phyloP scores from a whole-genome alignment of 2,329 filamentous ascomycete genomes.

The Neonectria faginata region DNA sequence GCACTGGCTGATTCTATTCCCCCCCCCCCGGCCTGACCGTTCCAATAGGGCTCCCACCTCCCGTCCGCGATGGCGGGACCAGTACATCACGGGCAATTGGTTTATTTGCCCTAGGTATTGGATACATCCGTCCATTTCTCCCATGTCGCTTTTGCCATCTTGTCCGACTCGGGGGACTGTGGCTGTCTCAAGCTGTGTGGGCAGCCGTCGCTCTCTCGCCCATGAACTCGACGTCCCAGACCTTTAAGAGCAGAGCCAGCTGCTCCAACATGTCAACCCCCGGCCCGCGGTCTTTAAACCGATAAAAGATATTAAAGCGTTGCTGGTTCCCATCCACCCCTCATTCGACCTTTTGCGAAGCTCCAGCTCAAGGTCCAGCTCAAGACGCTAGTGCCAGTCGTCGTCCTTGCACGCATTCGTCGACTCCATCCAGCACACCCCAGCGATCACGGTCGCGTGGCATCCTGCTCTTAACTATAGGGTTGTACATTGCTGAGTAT shows the following conservation, averaged over 20 bases:
- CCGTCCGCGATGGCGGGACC: conserved; percentile 35
- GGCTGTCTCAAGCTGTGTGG: conserved; percentile 40
- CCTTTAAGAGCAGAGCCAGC: conserved; percentile 35
- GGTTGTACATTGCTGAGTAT: conserved; percentile 25
- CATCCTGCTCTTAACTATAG: conserved; percentile 17
- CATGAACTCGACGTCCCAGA: conserved; percentile 31
- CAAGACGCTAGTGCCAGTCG: neutral
- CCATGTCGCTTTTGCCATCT: conserved; percentile 38
- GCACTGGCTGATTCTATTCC: conserved; percentile 7
- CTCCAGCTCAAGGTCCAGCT: conserved; percentile 14
- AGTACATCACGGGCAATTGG: conserved; percentile 29
- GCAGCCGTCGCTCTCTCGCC: conserved; percentile 23
- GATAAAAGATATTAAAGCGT: conserved; percentile 25
- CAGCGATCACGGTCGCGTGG: conserved; percentile 11
- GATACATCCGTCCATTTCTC: conserved; percentile 37
- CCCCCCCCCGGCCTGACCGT: conserved; percentile 21
- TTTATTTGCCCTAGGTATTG: conserved; percentile 38
- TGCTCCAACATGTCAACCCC: conserved; percentile 17
- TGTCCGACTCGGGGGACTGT: conserved; percentile 30
- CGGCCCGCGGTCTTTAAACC: conserved; percentile 3
- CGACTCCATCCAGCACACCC: conserved; percentile 8
- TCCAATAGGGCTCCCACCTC: conserved; percentile 41
- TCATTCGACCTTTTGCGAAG: conserved; percentile 8
- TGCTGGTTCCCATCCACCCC: conserved; percentile 18
- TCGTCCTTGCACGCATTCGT: conserved; percentile 11